Evolutionary conservation across 495 filamentous ascomycete species (phyloP).

Genomic region (Cladorrhinum samala): DNA sequence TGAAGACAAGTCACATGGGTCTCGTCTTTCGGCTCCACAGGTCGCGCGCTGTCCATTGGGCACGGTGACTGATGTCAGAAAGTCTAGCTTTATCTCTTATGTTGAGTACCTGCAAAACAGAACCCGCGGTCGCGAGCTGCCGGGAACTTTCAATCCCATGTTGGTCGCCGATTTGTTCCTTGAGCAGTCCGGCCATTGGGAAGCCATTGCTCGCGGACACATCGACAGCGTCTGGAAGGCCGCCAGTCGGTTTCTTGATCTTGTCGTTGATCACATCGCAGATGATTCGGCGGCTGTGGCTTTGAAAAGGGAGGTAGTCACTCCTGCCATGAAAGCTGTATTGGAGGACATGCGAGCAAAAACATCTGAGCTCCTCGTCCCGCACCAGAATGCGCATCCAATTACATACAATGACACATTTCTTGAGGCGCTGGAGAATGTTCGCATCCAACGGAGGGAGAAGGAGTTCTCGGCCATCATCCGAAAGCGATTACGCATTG

Average conservation of each 20-base stretch:
- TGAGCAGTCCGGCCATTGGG: constrained; percentile 39
- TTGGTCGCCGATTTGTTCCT: constrained; percentile 41
- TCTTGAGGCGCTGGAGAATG: constrained; percentile 42
- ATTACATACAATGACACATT: constrained; percentile 57
- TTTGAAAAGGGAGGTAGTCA: constrained; percentile 26
- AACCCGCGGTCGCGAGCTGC: constrained; percentile 38
- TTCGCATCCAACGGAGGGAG: constrained; percentile 21
- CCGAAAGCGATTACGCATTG: constrained; percentile 15
- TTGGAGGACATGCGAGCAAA: constrained; percentile 21
- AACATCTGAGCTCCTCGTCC: constrained; percentile 28
- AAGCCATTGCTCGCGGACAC: constrained; percentile 17
- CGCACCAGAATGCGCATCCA: constrained; percentile 33
- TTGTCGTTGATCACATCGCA: constrained; percentile 22
- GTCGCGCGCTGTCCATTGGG: background rate
- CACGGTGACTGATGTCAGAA: constrained; percentile 5
- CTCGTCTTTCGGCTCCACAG: background rate
- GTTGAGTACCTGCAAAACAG: constrained; percentile 26
- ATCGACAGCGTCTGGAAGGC: constrained; percentile 23
- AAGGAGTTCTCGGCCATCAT: constrained; percentile 12
- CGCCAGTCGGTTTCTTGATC: constrained; percentile 20
- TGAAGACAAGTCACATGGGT: background rate
- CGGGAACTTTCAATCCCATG: constrained; percentile 43
- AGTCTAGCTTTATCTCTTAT: constrained; percentile 25
- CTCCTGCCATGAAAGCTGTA: constrained; percentile 23
- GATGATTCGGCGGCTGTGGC: constrained; percentile 26